phyloP scores from a whole-genome alignment of 2,329 filamentous ascomycete species.

The Aspergillus chevalieri region DNA sequence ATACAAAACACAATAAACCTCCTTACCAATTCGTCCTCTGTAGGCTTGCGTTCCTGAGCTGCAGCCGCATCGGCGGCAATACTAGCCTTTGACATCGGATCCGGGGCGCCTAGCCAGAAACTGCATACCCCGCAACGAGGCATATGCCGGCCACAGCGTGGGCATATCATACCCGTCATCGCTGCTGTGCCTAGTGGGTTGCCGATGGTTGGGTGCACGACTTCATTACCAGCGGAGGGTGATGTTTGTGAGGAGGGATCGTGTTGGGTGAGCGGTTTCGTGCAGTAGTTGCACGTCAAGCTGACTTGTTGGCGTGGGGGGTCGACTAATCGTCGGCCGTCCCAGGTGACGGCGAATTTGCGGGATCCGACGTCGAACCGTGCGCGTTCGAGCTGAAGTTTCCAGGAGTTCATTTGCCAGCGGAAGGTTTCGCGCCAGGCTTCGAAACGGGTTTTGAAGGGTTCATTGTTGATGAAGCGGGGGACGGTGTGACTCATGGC shows the following conservation, averaged over 20 bases:
- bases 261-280: constrained; percentile 48
- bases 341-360: constrained; percentile 45
- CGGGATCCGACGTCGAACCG: constrained; percentile 55
- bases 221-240: constrained; percentile 23
- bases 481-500: constrained; percentile 55
- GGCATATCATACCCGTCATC: constrained; percentile 51
- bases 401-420: constrained; percentile 56
- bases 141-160: constrained; percentile 57
- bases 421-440: constrained; percentile 59
- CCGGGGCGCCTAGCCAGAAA: constrained; percentile 55
- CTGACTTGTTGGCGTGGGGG: constrained; percentile 50
- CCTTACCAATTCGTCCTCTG: constrained; percentile 44
- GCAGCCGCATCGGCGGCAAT: constrained; percentile 30
- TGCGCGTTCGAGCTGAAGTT: constrained; percentile 54
- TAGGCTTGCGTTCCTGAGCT: constrained; percentile 19
- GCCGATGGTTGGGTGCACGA: constrained; percentile 27
- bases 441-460: constrained; percentile 49
- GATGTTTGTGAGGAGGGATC: constrained; percentile 29
- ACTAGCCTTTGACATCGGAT: constrained; percentile 43
- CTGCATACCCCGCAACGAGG: constrained; percentile 58
- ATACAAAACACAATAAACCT: constrained; percentile 57
- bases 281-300: constrained; percentile 57
- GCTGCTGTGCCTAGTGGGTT: constrained; percentile 30
- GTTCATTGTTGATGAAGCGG: constrained; percentile 50
- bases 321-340: constrained; percentile 45